Conservation (phyloP, 2,329 filamentous ascomycete genomes). For the Colletotrichum sp. region DNA sequence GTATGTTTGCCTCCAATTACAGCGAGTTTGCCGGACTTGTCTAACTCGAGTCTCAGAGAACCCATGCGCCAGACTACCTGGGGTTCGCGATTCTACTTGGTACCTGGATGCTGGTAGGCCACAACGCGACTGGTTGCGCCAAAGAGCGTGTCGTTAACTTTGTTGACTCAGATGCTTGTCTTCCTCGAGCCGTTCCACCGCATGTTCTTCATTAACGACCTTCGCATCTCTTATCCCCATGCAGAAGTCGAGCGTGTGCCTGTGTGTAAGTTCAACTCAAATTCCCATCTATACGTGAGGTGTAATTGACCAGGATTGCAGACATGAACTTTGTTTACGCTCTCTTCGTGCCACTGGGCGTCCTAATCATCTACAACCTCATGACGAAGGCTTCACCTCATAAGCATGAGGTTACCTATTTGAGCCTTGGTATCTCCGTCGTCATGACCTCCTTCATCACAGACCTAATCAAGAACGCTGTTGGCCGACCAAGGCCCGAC, state of each 20-base stretch:
- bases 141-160: constrained; percentile 21
- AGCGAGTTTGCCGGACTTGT: neutral
- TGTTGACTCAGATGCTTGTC: constrained; percentile 59
- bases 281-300: neutral
- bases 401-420: constrained; percentile 83
- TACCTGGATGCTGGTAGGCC: constrained; percentile 65
- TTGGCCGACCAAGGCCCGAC: constrained; percentile 73
- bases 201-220: constrained; percentile 89
- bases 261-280: constrained; percentile 62
- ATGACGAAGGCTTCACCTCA: constrained; percentile 67
- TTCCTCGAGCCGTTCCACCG: constrained; percentile 87
- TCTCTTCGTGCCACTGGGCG: constrained; percentile 69
- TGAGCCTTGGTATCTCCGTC: constrained; percentile 79
- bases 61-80: constrained; percentile 88
- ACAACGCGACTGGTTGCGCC: constrained; percentile 23
- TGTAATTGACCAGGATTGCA: constrained; percentile 27
- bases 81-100: constrained; percentile 74
- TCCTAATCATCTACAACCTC: constrained; percentile 70
- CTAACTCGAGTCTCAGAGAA: constrained; percentile 56
- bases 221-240: constrained; percentile 84
- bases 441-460: constrained; percentile 83
- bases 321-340: constrained; percentile 82
- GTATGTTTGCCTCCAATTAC: constrained; percentile 30
- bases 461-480: constrained; percentile 88
- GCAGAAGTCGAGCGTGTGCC: constrained; percentile 83